A percentile compares a stretch with the other conserved stretches of the same genome.
Evolutionary conservation across 495 filamentous ascomycete species (phyloP).

Genomic region (Talaromyces trachyspermus): DNA sequence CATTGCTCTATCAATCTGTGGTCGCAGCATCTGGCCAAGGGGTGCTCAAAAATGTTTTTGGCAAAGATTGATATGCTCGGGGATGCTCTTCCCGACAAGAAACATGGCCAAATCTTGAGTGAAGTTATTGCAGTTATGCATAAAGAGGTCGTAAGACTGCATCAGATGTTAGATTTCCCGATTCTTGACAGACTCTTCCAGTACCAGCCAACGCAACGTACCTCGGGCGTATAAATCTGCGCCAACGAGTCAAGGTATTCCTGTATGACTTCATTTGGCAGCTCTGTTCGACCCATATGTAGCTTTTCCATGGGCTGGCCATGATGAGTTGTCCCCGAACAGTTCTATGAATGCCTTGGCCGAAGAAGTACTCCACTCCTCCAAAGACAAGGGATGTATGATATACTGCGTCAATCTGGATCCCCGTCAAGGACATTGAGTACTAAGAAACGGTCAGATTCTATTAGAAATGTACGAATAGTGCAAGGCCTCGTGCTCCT

Average conservation of each 20-base stretch:
- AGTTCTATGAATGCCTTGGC: slow-evolving; percentile 72
- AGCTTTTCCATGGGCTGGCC: slow-evolving; percentile 74
- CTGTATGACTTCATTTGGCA: slow-evolving; percentile 75
- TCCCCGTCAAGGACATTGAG: slow-evolving; percentile 47
- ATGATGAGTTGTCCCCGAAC: slow-evolving; percentile 72
- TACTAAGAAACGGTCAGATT: slow-evolving; percentile 31
- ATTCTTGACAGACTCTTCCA: slow-evolving; percentile 6
- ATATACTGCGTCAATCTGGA: slow-evolving; percentile 82
- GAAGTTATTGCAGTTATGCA: slow-evolving; percentile 98
- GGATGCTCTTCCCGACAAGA: slow-evolving; percentile 82
- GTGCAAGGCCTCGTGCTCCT: slow-evolving; percentile 14
- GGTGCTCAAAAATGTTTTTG: slow-evolving; percentile 77
- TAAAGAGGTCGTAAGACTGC: slow-evolving; percentile 79
- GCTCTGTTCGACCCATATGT: slow-evolving; percentile 63
- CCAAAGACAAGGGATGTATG: slow-evolving; percentile 82
- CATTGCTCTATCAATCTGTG: slow-evolving; percentile 70
- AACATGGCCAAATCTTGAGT: slow-evolving; percentile 90
- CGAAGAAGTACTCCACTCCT: slow-evolving; percentile 69
- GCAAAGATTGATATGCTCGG: slow-evolving; percentile 83
- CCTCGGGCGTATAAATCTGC: slow-evolving; percentile 75
- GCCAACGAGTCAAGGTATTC: slow-evolving; percentile 85
- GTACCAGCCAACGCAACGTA: slow-evolving; percentile 19
- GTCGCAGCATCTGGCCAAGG: slow-evolving; percentile 88
- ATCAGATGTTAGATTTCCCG: background rate
- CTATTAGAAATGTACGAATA: background rate